A percentile compares a stretch with the other conserved stretches of the same genome.
These are phyloP conservation scores for Exserohilum turcica DNA, from an alignment of 2,329 filamentous ascomycete genomes.

Conservation along the genomic window DNA sequence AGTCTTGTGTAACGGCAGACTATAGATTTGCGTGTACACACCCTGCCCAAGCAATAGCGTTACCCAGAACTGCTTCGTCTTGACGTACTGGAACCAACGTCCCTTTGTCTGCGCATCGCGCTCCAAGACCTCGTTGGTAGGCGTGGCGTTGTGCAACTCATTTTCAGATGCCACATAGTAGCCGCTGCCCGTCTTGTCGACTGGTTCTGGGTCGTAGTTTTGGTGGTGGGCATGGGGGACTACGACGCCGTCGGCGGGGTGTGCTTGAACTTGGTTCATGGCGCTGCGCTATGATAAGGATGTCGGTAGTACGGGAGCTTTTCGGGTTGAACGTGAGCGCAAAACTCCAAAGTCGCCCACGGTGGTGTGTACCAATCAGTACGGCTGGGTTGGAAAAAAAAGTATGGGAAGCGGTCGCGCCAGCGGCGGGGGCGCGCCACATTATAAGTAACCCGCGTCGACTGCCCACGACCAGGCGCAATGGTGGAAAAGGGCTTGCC, in stretches of 20 bases:
- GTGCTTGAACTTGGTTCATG: conserved; percentile 20
- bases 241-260: conserved; percentile 19
- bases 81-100: conserved; percentile 70
- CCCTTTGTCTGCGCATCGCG: conserved; percentile 50
- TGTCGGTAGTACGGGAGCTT: conserved; percentile 38
- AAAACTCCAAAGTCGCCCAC: conserved; percentile 53
- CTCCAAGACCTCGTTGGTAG: conserved; percentile 29
- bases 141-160: conserved; percentile 24
- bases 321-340: conserved; percentile 45
- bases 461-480: conserved; percentile 7
- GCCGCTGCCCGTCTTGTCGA: conserved; percentile 26
- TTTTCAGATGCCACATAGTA: conserved; percentile 36
- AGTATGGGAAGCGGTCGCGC: conserved; percentile 4
- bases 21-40: conserved; percentile 6
- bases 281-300: background rate
- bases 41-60: conserved; percentile 74
- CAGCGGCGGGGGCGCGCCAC: conserved; percentile 23
- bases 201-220: conserved; percentile 16
- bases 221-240: conserved; percentile 26
- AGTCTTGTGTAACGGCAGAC: background rate
- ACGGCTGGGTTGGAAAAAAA: conserved; percentile 3
- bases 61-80: conserved; percentile 85
- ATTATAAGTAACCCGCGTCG: conserved; percentile 25
- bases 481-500: conserved; percentile 29
- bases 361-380: conserved; percentile 18